Evolutionary conservation across 2,329 filamentous ascomycete genomes (phyloP).

Genomic region (Ilyonectria destructans): DNA sequence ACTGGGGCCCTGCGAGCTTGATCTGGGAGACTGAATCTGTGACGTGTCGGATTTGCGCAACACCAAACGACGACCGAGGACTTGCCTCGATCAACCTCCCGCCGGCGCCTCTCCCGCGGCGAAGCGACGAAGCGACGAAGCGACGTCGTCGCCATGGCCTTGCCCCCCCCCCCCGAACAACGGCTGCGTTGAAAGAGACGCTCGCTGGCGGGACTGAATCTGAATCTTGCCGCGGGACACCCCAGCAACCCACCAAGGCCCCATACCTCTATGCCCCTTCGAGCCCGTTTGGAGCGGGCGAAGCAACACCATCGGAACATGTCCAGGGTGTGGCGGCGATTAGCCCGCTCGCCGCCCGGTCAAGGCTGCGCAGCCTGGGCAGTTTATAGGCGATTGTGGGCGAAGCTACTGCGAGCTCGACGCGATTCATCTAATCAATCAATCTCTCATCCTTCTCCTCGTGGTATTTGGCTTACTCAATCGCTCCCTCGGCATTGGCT

Average conservation of each 20-base stretch:
- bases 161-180: background rate
- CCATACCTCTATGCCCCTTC: slow-evolving; percentile 5
- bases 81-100: background rate
- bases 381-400: background rate
- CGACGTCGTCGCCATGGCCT: background rate
- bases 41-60: slow-evolving; percentile 5
- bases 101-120: background rate
- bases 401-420: slow-evolving; percentile 26
- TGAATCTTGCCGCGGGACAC: background rate
- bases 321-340: slow-evolving; percentile 18
- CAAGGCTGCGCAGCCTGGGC: background rate
- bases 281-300: slow-evolving; percentile 7
- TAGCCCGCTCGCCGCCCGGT: background rate
- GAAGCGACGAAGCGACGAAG: background rate
- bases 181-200: background rate
- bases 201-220: background rate
- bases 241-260: slow-evolving; percentile 7
- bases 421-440: slow-evolving; percentile 27
- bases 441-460: slow-evolving; percentile 9
- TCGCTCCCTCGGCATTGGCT: background rate
- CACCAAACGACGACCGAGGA: background rate
- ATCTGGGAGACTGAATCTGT: background rate
- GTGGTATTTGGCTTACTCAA: background rate
- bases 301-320: background rate
- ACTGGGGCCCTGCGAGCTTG: background rate